Evolutionary conservation across 768 basidiomycete species (phyloP).

Genomic region (Boletus coccyginus): DNA sequence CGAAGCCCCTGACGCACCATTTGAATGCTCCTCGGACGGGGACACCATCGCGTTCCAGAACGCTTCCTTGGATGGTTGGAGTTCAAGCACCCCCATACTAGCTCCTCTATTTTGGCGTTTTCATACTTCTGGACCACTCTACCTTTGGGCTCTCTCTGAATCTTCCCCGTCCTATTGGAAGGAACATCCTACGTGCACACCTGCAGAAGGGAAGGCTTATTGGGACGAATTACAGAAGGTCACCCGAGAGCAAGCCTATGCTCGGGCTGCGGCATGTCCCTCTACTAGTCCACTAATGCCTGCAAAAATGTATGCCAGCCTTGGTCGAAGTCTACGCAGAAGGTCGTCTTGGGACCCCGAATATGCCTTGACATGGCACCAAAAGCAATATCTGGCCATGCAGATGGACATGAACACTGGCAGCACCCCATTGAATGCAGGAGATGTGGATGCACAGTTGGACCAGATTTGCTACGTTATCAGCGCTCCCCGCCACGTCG

Average conservation of each 20-base stretch:
- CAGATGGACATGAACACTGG: constrained; percentile 43
- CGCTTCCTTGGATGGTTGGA: constrained; percentile 44
- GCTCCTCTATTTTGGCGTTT: constrained; percentile 68
- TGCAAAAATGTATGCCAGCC: constrained; percentile 26
- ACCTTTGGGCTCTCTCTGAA: constrained; percentile 58
- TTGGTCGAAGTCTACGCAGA: constrained; percentile 56
- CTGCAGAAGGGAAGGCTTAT: constrained; percentile 42
- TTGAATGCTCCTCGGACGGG: constrained; percentile 44
- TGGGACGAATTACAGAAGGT: constrained; percentile 58
- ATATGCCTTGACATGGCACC: constrained; percentile 66
- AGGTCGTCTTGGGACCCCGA: constrained; percentile 55
- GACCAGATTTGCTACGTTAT: constrained; percentile 49
- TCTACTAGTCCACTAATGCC: constrained; percentile 19
- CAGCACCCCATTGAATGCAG: constrained; percentile 48
- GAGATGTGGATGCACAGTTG: constrained; percentile 40
- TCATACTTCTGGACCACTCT: constrained; percentile 50
- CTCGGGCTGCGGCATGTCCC: constrained; percentile 18
- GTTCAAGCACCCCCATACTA: constrained; percentile 39
- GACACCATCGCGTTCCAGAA: constrained; percentile 48
- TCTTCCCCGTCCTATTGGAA: constrained; percentile 54
- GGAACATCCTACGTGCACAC: constrained; percentile 39
- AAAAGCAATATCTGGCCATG: constrained; percentile 60
- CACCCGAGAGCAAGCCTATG: constrained; percentile 38
- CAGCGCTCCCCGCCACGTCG: constrained; percentile 51
- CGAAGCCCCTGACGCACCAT: constrained; percentile 37